Evolutionary conservation across 345 rosid species (phyloP).

Genomic region (Triadica sebifera): DNA sequence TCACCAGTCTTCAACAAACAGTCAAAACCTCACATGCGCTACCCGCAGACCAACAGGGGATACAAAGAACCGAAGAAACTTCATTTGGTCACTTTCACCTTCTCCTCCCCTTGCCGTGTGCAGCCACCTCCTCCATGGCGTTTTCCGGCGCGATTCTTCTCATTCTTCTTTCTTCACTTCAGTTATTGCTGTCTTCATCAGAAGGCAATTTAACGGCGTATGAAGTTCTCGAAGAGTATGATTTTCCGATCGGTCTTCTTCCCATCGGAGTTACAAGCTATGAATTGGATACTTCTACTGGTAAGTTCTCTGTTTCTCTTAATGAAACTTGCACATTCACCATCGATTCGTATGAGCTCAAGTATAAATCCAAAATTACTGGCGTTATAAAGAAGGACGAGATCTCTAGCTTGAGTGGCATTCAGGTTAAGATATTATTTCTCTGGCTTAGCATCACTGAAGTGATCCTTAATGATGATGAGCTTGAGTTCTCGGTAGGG

Average conservation of each 20-base stretch:
- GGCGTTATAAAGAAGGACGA: slow-evolving; percentile 37
- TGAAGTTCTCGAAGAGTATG: slow-evolving; percentile 43
- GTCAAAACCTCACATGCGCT: slow-evolving; percentile 2
- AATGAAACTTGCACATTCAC: slow-evolving; percentile 39
- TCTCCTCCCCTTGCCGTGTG: background rate
- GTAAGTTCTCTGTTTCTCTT: slow-evolving; percentile 33
- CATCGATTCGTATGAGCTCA: slow-evolving; percentile 44
- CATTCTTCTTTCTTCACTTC: background rate
- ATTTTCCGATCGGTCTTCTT: slow-evolving; percentile 63
- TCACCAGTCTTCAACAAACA: background rate
- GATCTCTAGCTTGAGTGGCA: slow-evolving; percentile 39
- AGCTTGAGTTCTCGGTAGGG: slow-evolving; percentile 49
- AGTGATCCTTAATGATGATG: slow-evolving; percentile 39
- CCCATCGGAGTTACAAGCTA: slow-evolving; percentile 44
- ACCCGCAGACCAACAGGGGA: no score
- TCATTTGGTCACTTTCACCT: background rate
- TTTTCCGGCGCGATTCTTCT: slow-evolving; percentile 5
- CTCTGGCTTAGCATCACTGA: slow-evolving; percentile 43
- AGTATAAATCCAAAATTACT: slow-evolving; percentile 38
- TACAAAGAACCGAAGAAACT: no score
- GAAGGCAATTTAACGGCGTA: slow-evolving; percentile 39
- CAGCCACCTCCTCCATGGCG: background rate
- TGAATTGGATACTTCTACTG: slow-evolving; percentile 38
- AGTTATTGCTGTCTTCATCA: background rate
- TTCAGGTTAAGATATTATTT: slow-evolving; percentile 42